These are phyloP conservation scores for Hansenula lynferdii DNA, from an alignment of 1,139 yeast species.

Conservation along the genomic window DNA sequence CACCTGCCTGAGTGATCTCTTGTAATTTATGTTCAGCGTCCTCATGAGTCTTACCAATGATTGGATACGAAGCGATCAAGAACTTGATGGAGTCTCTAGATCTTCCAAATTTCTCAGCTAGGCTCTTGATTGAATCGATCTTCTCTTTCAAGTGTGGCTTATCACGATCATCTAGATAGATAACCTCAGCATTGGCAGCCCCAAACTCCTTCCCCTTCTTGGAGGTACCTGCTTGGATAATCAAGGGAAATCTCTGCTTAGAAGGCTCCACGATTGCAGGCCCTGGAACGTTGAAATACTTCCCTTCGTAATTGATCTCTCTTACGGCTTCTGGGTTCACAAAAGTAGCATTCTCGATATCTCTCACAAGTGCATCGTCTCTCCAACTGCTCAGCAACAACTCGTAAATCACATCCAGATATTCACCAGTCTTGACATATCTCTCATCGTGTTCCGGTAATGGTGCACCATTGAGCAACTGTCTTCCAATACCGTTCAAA, in stretches of 20 bases:
- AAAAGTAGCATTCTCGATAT: slow-evolving; percentile 28
- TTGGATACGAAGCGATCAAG: slow-evolving; percentile 10
- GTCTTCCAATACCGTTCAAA: slow-evolving; percentile 30
- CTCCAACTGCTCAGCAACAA: slow-evolving; percentile 37
- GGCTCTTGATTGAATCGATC: background rate
- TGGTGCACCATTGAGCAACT: slow-evolving; percentile 28
- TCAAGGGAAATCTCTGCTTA: slow-evolving; percentile 36
- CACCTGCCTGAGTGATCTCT: slow-evolving; percentile 29
- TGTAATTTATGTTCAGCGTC: slow-evolving; percentile 25
- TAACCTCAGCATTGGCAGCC: slow-evolving; percentile 40
- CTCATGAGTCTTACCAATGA: slow-evolving; percentile 4
- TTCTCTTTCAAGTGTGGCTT: slow-evolving; percentile 22
- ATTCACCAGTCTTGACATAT: slow-evolving; percentile 34
- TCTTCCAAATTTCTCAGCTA: slow-evolving; percentile 7
- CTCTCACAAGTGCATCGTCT: slow-evolving; percentile 35
- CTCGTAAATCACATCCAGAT: slow-evolving; percentile 33
- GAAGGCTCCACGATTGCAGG: slow-evolving; percentile 35
- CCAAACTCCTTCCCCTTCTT: slow-evolving; percentile 34
- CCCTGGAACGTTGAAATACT: slow-evolving; percentile 35
- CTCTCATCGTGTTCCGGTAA: slow-evolving; percentile 35
- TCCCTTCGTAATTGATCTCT: slow-evolving; percentile 33
- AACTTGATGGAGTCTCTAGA: slow-evolving; percentile 24
- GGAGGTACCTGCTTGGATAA: slow-evolving; percentile 42
- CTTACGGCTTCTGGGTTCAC: slow-evolving; percentile 33
- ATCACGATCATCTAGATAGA: slow-evolving; percentile 30